Conservation (phyloP, 1,139 yeast species). For the Sugiyamaella japonica region DNA sequence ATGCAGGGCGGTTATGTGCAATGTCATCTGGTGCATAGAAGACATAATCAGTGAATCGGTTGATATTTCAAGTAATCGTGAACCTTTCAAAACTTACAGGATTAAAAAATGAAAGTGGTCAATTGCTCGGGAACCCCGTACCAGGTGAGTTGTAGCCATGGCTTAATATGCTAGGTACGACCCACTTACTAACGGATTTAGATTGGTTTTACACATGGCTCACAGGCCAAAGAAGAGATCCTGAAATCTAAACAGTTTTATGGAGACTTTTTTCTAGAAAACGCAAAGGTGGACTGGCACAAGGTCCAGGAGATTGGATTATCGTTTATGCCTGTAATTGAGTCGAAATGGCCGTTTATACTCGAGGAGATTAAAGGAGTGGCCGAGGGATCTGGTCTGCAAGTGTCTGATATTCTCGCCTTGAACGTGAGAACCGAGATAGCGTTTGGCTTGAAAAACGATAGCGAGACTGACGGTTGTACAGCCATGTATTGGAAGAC, state of each 20-base stretch:
- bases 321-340: constrained; percentile 30
- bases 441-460: constrained; percentile 32
- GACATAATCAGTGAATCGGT: neutral
- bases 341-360: constrained; percentile 34
- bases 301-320: constrained; percentile 29
- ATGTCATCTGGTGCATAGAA: neutral
- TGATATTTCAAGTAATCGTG: neutral
- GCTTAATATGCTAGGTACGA: no score
- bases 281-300: constrained; percentile 32
- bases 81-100: neutral
- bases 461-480: constrained; percentile 40
- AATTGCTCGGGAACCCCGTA: constrained; percentile 26
- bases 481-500: constrained; percentile 36
- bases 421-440: constrained; percentile 42
- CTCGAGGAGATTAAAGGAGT: constrained; percentile 40
- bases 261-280: constrained; percentile 28
- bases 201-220: constrained; percentile 36
- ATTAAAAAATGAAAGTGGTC: constrained; percentile 17
- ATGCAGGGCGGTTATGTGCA: neutral
- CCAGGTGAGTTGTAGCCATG: constrained; percentile 21
- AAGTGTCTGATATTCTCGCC: constrained; percentile 38
- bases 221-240: constrained; percentile 31
- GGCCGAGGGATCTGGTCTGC: constrained; percentile 39
- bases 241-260: constrained; percentile 31
- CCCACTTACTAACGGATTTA: constrained; percentile 5